phyloP scores from a whole-genome alignment of 306 rosid genomes.

The Gastrolobium villosum region DNA sequence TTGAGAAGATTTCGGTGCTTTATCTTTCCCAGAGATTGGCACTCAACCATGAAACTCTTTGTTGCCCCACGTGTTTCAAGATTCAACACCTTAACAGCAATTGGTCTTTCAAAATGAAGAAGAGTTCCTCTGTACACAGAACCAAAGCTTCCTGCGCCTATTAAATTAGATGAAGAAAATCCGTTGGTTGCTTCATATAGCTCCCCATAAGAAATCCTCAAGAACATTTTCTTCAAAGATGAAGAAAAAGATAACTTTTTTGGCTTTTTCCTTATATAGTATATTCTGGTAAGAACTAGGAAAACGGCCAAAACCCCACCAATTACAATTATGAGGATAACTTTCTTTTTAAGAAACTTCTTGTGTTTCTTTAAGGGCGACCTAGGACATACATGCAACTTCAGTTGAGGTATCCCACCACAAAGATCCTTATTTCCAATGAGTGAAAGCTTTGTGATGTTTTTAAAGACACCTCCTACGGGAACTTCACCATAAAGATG shows the following conservation, averaged over 20 bases:
- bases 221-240: background rate
- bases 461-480: slow-evolving; percentile 41
- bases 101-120: slow-evolving; percentile 6
- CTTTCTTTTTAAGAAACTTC: background rate
- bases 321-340: background rate
- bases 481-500: slow-evolving; percentile 56
- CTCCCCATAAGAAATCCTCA: slow-evolving; percentile 50
- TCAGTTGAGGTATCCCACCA: slow-evolving; percentile 52
- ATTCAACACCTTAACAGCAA: slow-evolving; percentile 53
- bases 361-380: background rate
- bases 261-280: slow-evolving; percentile 14
- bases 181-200: slow-evolving; percentile 55
- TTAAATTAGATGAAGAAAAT: slow-evolving; percentile 49
- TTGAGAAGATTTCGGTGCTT: slow-evolving; percentile 51
- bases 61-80: slow-evolving; percentile 49
- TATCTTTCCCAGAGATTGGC: slow-evolving; percentile 39
- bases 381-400: slow-evolving; percentile 32
- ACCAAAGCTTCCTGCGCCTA: slow-evolving; percentile 49
- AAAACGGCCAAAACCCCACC: background rate
- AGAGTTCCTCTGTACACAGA: slow-evolving; percentile 52
- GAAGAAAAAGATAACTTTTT: background rate
- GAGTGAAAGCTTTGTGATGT: slow-evolving; percentile 25
- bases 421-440: slow-evolving; percentile 45
- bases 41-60: slow-evolving; percentile 53
- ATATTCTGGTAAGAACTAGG: background rate